Conservation (phyloP, 179 eudicot genomes). For the Drosera spatulata region DNA sequence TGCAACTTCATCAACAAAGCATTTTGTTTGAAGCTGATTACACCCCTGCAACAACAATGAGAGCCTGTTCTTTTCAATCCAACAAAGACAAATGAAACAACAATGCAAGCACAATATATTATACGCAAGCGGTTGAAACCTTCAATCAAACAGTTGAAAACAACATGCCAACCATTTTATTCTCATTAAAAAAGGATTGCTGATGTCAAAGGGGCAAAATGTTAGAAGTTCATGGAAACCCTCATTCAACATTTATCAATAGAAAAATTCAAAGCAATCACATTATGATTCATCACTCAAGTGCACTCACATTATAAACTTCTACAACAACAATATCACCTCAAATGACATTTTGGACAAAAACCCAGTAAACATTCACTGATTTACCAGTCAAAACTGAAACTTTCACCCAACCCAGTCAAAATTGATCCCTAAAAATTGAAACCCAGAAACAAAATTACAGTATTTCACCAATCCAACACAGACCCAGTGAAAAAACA, state of each 20-base stretch:
- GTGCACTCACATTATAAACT: too few species aligned
- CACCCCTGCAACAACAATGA: neutral
- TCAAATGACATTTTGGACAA: too few species aligned
- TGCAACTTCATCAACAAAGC: constrained; percentile 1
- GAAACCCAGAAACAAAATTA: too few species aligned
- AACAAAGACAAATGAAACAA: constrained; percentile 2
- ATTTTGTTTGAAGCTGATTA: constrained; percentile 5
- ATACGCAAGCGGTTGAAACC: constrained; percentile 13
- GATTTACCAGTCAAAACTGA: too few species aligned
- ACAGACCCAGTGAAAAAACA: too few species aligned
- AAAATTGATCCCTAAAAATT: too few species aligned
- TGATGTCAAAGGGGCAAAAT: neutral
- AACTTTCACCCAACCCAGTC: too few species aligned
- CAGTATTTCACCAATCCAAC: too few species aligned
- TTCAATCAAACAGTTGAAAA: constrained; percentile 12
- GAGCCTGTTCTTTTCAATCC: constrained; percentile 8
- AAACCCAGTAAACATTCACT: too few species aligned
- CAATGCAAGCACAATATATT: constrained; percentile 17
- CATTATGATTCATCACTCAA: neutral
- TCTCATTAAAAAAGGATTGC: neutral
- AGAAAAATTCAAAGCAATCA: neutral
- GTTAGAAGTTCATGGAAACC: constrained; percentile 11
- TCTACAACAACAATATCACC: too few species aligned
- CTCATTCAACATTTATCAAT: constrained; percentile 7
- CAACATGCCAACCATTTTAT: neutral